phyloP scores from a whole-genome alignment of 768 basidiomycete species.

The Rhodosporidiobolus odoratus region DNA sequence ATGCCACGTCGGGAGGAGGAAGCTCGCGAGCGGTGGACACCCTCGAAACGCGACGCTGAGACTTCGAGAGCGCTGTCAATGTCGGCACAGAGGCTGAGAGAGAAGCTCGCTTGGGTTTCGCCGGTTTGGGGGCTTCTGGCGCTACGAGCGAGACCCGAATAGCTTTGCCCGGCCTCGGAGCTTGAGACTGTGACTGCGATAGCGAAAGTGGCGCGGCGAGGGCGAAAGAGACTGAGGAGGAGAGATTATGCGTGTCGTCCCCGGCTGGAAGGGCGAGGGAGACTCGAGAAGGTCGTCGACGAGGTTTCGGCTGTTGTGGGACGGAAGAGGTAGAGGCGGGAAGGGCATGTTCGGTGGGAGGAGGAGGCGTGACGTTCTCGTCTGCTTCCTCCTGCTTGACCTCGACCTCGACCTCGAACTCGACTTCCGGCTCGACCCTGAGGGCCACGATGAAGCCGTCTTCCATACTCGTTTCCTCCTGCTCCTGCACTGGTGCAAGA shows the following conservation, averaged over 20 bases:
- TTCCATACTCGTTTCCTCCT: background rate
- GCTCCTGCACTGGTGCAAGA: background rate
- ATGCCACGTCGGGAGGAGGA: background rate
- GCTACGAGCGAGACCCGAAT: slow-evolving; percentile 3
- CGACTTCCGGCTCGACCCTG: background rate
- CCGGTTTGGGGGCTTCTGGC: background rate
- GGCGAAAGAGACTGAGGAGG: background rate
- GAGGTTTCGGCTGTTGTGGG: background rate
- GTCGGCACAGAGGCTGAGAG: background rate
- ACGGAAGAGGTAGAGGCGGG: background rate
- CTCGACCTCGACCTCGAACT: background rate
- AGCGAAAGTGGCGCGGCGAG: background rate
- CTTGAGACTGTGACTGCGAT: background rate
- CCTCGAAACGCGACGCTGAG: background rate
- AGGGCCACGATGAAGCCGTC: background rate
- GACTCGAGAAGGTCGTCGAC: background rate
- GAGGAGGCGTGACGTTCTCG: background rate
- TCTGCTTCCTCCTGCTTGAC: background rate
- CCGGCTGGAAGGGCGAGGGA: background rate
- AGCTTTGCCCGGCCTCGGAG: background rate
- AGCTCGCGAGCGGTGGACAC: background rate
- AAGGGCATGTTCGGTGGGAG: background rate
- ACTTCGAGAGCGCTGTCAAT: background rate
- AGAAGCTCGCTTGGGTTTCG: background rate
- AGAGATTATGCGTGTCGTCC: background rate